Evolutionary conservation across 768 basidiomycete species (phyloP), one percentile per base, ranked within the genome.

Genomic region (Phallus indusiatus): DNA sequence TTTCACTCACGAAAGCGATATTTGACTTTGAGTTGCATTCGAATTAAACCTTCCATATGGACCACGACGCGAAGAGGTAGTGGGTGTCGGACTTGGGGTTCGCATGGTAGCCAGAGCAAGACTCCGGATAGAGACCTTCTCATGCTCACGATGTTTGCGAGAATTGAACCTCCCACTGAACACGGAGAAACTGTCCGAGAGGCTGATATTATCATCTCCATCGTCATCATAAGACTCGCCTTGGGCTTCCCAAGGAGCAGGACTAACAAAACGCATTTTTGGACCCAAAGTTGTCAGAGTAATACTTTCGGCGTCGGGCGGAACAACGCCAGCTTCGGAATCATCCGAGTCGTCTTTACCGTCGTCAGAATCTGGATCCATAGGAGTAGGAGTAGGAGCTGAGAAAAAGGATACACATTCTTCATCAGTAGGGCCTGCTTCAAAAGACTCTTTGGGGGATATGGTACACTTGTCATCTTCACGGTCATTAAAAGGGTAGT

Each of bases 261-360:
- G 84, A 62, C 86, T 87, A 70, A 89, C 86, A 67, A 89, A 82
- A 54, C 84, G 82, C 79, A 90, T 87, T 70, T 82, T 89, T 33
- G 89, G 89, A n/a, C 90, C 90, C 35, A 86, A 81, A 52, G 84
- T 72, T 65, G 86, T 89, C 70, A 90, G 77, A 60, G 76, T 69
- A 1, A 76, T 71, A 37, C 74, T 65, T 9, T 76, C 75, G 3
- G n/a, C 35, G 14, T 59, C 34, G 24, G 33, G 20, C 17, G 47
- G 21, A 9, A 49, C n/a, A 33, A 46, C 24, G 16, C 47, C 57
- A 28, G 24, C 18, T 18, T 24, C 56, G 14, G 49, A 22, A 8
- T 7, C 28, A 7, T 28, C 28, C 28, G 28, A 28, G 28, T 28
- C 28, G 28, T 48, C 55, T 18, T 17, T 14, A n/a, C n/a, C n/a